A percentile compares a stretch with the other conserved stretches of the same genome.
These are phyloP conservation scores for Ampelocalamus luodianensis DNA, from an alignment of 176 grass and related monocot species.

Conservation along the genomic window DNA sequence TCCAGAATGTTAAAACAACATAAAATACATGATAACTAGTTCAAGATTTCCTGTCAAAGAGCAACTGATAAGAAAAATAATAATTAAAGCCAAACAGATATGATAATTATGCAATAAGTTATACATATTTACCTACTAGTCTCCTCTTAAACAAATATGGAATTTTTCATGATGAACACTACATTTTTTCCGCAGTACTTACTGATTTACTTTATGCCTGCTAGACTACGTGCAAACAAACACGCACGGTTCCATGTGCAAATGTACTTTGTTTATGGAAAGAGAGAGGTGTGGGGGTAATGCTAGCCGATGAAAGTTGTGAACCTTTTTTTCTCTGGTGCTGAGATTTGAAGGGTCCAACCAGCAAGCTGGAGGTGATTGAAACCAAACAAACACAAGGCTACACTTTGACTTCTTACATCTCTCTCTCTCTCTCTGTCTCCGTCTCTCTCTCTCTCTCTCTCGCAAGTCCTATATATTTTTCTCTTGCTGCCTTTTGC, in stretches of 20 bases:
- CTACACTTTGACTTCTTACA: slow-evolving; percentile 66
- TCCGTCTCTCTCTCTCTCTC: background rate
- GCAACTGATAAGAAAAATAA: background rate
- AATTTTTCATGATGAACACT: background rate
- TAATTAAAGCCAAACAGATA: background rate
- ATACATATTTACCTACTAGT: slow-evolving; percentile 10
- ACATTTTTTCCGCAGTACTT: slow-evolving; percentile 8
- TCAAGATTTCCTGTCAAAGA: background rate
- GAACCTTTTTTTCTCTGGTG: slow-evolving; percentile 31
- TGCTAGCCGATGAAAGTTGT: slow-evolving; percentile 22
- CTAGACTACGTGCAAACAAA: slow-evolving; percentile 33
- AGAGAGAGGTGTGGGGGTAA: slow-evolving; percentile 30
- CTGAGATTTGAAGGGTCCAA: slow-evolving; percentile 67
- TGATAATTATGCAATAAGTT: background rate
- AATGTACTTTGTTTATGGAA: slow-evolving; percentile 55
- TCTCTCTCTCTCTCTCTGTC: slow-evolving; percentile 25
- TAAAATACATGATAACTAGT: background rate
- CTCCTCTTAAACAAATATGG: background rate
- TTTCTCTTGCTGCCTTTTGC: slow-evolving; percentile 57
- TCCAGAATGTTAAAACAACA: background rate
- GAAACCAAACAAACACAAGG: slow-evolving; percentile 56
- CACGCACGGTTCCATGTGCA: slow-evolving; percentile 57
- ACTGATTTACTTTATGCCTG: slow-evolving; percentile 40
- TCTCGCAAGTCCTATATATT: slow-evolving; percentile 61
- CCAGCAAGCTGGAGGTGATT: slow-evolving; percentile 59